These are phyloP conservation scores for Pouteria glomerata DNA, from an alignment of 148 eudicot species.

Conservation along the genomic window DNA sequence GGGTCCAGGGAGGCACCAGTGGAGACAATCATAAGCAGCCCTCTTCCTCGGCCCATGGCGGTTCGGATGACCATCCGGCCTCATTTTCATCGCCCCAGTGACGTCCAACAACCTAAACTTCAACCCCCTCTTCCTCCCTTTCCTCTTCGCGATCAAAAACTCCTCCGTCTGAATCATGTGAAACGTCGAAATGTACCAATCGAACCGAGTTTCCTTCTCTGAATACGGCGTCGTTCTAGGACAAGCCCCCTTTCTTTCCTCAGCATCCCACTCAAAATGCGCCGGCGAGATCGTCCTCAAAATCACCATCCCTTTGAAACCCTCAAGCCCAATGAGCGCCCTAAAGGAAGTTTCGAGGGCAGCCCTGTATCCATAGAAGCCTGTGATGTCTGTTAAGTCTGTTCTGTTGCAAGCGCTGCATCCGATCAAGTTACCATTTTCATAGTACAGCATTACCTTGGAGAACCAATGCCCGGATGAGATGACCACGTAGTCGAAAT, in stretches of 20 bases:
- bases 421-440: slow-evolving; percentile 27
- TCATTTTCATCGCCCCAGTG: slow-evolving; percentile 22
- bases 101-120: slow-evolving; percentile 35
- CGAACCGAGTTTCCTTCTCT: slow-evolving; percentile 21
- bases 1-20: slow-evolving; percentile 7
- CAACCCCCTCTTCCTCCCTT: slow-evolving; percentile 30
- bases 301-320: slow-evolving; percentile 31
- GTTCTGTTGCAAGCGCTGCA: slow-evolving; percentile 34
- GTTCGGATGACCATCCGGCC: slow-evolving; percentile 2
- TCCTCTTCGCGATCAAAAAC: slow-evolving; percentile 33
- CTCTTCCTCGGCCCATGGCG: not conserved
- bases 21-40: not conserved
- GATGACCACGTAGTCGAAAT: slow-evolving; percentile 32
- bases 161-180: slow-evolving; percentile 47
- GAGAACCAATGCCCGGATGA: slow-evolving; percentile 46
- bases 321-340: slow-evolving; percentile 24
- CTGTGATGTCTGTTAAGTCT: slow-evolving; percentile 31
- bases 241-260: slow-evolving; percentile 46
- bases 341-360: slow-evolving; percentile 38
- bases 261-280: slow-evolving; percentile 38
- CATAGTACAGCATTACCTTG: slow-evolving; percentile 32
- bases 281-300: slow-evolving; percentile 43
- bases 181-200: slow-evolving; percentile 32
- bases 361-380: slow-evolving; percentile 26
- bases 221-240: slow-evolving; percentile 23